Conservation (phyloP, 768 basidiomycete genomes). For the Hygrocybe coccinea region DNA sequence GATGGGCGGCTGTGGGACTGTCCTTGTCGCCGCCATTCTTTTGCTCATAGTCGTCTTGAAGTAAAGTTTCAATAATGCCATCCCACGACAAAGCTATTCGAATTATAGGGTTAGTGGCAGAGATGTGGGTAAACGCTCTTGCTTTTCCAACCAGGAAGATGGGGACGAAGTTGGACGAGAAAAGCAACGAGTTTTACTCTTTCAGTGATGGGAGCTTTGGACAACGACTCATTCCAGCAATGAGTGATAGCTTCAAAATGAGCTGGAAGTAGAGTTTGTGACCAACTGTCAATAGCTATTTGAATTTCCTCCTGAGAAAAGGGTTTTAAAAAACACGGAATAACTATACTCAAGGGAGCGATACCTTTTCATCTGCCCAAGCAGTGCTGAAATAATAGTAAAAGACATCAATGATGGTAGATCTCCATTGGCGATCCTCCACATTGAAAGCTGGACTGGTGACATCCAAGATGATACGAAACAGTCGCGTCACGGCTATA, state of each 20-base stretch:
- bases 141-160: slow-evolving; percentile 69
- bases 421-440: slow-evolving; percentile 65
- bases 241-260: slow-evolving; percentile 61
- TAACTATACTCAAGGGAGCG: slow-evolving; percentile 10
- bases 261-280: slow-evolving; percentile 56
- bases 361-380: slow-evolving; percentile 61
- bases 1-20: slow-evolving; percentile 37
- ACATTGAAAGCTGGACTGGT: slow-evolving; percentile 57
- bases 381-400: slow-evolving; percentile 54
- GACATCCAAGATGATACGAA: slow-evolving; percentile 62
- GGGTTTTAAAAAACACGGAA: not conserved
- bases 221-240: slow-evolving; percentile 63
- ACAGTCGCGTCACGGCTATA: slow-evolving; percentile 49
- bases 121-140: slow-evolving; percentile 7
- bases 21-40: slow-evolving; percentile 35
- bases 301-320: slow-evolving; percentile 61
- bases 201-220: slow-evolving; percentile 51
- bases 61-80: slow-evolving; percentile 51
- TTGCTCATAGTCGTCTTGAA: slow-evolving; percentile 49
- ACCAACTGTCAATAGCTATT: slow-evolving; percentile 51
- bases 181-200: slow-evolving; percentile 57
- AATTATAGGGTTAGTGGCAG: not conserved
- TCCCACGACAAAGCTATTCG: slow-evolving; percentile 60
- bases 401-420: slow-evolving; percentile 56
- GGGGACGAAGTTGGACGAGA: slow-evolving; percentile 60